Percentiles rank a stretch among this genome's conserved stretches.
Evolutionary conservation across 1,139 yeast species (phyloP).

Genomic region (Yamadazyma pseudoaaseri): DNA sequence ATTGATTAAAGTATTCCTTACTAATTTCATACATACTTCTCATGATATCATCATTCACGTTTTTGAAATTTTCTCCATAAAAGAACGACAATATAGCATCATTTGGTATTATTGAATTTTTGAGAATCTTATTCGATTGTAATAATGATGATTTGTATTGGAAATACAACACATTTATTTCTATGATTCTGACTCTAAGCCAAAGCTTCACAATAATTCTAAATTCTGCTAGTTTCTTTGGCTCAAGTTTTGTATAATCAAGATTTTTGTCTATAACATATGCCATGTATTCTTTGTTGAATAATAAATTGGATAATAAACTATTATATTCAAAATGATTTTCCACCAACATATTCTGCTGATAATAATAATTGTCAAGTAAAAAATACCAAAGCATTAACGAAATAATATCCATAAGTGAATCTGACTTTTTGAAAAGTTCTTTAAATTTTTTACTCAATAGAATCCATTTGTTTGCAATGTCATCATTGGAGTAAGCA

Average conservation of each 20-base stretch:
- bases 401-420: conserved; percentile 25
- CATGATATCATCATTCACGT: conserved; percentile 13
- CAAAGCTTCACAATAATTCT: conserved; percentile 24
- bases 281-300: conserved; percentile 26
- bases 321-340: conserved; percentile 33
- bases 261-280: conserved; percentile 10
- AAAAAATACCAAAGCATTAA: conserved; percentile 31
- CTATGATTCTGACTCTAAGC: conserved; percentile 30
- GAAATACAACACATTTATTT: conserved; percentile 29
- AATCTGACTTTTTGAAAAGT: conserved; percentile 19
- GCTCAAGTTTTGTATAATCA: conserved; percentile 6
- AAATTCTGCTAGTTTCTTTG: conserved; percentile 16
- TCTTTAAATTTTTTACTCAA: conserved; percentile 22
- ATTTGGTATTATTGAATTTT: conserved; percentile 28
- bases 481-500: conserved; percentile 13
- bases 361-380: conserved; percentile 24
- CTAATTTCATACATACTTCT: conserved; percentile 19
- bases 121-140: conserved; percentile 25
- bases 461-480: conserved; percentile 24
- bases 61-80: conserved; percentile 18
- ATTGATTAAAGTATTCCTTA: conserved; percentile 25
- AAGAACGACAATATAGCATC: conserved; percentile 14
- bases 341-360: conserved; percentile 22
- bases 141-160: conserved; percentile 31
- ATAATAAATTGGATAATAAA: conserved; percentile 26